Evolutionary conservation across 2,329 filamentous ascomycete genomes (phyloP).

Genomic region (Fusarium humuli): DNA sequence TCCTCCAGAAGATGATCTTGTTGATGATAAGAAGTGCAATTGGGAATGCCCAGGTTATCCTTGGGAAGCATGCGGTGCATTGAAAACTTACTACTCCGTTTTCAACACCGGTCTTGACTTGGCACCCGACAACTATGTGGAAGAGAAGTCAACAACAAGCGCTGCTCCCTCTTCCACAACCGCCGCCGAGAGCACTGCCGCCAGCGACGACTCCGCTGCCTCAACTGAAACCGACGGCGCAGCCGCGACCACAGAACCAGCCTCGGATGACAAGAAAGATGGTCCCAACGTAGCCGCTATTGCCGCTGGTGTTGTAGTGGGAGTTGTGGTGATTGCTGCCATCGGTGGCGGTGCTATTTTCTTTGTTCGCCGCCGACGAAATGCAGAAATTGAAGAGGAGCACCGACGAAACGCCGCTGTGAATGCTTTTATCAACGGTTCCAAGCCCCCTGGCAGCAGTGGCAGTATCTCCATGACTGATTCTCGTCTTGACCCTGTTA

Average conservation of each 20-base stretch:
- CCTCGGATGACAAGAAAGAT: conserved; percentile 36
- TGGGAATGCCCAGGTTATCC: conserved; percentile 73
- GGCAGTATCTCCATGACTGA: conserved; percentile 80
- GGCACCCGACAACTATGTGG: conserved; percentile 46
- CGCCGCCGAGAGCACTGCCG: conserved; percentile 36
- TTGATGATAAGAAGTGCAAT: conserved; percentile 71
- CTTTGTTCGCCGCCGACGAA: conserved; percentile 79
- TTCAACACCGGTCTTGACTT: conserved; percentile 64
- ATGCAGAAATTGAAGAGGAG: conserved; percentile 83
- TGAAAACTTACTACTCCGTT: conserved; percentile 55
- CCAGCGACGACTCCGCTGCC: neutral
- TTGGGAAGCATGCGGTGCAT: conserved; percentile 68
- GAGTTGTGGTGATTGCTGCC: conserved; percentile 75
- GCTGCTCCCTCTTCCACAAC: conserved; percentile 46
- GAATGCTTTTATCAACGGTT: conserved; percentile 77
- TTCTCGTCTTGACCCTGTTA: conserved; percentile 85
- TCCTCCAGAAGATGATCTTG: conserved; percentile 67
- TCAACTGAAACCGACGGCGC: conserved; percentile 34
- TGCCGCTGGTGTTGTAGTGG: conserved; percentile 87
- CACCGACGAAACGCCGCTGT: conserved; percentile 84
- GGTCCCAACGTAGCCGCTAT: conserved; percentile 83
- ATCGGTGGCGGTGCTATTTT: conserved; percentile 78
- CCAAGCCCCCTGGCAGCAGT: conserved; percentile 71
- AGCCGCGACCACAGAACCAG: neutral
- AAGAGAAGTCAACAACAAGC: conserved; percentile 15